Base-by-base conservation (phyloP, 768 basidiomycete genomes). In the Rhizopogon roseolus region DNA sequence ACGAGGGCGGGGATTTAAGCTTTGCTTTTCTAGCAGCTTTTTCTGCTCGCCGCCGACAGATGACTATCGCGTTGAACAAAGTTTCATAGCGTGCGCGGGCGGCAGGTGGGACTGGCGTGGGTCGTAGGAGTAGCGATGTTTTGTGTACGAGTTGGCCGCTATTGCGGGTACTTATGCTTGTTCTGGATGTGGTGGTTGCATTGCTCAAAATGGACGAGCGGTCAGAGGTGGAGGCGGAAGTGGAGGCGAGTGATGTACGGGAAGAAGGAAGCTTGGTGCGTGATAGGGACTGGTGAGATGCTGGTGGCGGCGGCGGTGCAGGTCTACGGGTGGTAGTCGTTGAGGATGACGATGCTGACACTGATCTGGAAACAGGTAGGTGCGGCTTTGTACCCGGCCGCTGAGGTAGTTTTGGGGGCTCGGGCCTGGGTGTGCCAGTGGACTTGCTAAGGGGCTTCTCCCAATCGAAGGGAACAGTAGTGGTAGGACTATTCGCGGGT, bases 21-120 rank as follows among this genome's bases (percentile, higher is more conserved):
- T 64, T 62, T 36, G 62, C 70, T 42, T 60, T 58, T 46, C 69
- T 68, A 29, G 74, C 72, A 54, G 10, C 19, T 45, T 57, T 62
- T 45, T 64, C 63, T 4, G 72, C 76, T 51, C 67, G 73, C 27
- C 78, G 76, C 52, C 70, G 72, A 54, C 81, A 80, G 11, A 77
- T 56, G 2, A 85, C 65, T 59, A 86, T 88, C n/a, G 73, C 71
- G 13, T 75, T 71, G 60, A 90, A 92, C 1, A 91, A 73, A 5
- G 69, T 67, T 56, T 89, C 86, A 62, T 90, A 92, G 9, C 90
- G 81, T 39, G 69, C 72, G 19, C 81, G 79, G 11, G 84, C 85
- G 3, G 80, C 73, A 6, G 79, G 68, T 2, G 90, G 89, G 3
- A 90, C 76, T 2, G 88, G 89, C 0, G 88, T 81, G 1, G 83